Evolutionary conservation across 305 asterid species (phyloP).

Genomic region (Rubia occidens): DNA sequence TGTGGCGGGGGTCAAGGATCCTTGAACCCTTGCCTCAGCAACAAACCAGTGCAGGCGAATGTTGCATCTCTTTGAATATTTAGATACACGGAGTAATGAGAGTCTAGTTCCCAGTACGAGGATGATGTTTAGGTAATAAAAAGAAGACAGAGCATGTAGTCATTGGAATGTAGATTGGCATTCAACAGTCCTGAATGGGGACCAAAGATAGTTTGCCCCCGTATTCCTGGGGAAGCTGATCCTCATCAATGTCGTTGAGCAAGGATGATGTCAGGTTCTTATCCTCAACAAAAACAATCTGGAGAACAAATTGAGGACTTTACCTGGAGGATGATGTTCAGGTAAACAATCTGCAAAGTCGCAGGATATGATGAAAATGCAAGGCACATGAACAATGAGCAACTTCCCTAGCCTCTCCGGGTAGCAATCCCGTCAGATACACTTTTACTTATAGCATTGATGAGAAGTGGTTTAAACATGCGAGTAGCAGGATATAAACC

Average conservation of each 20-base stretch:
- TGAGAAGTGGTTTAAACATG: not conserved
- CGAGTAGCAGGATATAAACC: slow-evolving; percentile 20
- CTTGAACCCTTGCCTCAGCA: no score
- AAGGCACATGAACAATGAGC: slow-evolving; percentile 52
- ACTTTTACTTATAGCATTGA: not conserved
- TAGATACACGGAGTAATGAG: not conserved
- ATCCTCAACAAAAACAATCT: slow-evolving; percentile 56
- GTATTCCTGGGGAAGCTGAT: slow-evolving; percentile 49
- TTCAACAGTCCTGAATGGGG: slow-evolving; percentile 59
- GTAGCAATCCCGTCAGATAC: slow-evolving; percentile 48
- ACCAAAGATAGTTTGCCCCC: slow-evolving; percentile 54
- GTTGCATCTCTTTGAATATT: not conserved
- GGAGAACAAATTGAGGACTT: slow-evolving; percentile 19
- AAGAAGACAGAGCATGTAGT: not conserved
- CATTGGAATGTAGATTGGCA: slow-evolving; percentile 3
- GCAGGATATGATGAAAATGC: no score
- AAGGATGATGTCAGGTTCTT: slow-evolving; percentile 42
- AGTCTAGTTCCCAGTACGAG: not conserved
- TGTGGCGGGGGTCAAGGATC: no score
- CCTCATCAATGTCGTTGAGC: slow-evolving; percentile 47
- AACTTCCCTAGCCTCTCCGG: slow-evolving; percentile 78
- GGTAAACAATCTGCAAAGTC: no score
- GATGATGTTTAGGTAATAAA: not conserved
- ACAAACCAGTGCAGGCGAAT: no score
- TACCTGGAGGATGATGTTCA: no score